Base-by-base conservation (phyloP, 2,329 filamentous ascomycete species). In the Thelonectria rubi region DNA sequence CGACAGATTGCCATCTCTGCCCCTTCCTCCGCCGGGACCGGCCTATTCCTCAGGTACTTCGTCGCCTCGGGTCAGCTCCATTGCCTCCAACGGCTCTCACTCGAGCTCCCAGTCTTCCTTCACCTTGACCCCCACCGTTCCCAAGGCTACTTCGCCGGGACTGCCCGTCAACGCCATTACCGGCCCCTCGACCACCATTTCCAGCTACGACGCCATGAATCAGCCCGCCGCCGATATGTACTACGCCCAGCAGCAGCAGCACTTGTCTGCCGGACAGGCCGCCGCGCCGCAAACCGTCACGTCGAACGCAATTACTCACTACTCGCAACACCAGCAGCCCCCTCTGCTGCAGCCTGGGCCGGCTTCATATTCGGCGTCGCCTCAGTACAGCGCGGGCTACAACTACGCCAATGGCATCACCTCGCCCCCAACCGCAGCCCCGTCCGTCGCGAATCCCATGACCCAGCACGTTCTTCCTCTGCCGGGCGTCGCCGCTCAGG, bases 201-300 rank as follows among this genome's bases (percentile, higher is more conserved):
- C 70, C 40, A 72, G 68, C 52, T 75, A 72, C 70, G 75, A 77
- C 75, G 80, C 82, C 78, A 97, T 97, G 94, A 97, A 97, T 81
- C 90, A 85, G 60, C 57, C 86, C 71, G 86, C 88, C 73, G 84
- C 88, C 69, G 94, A 97, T 72, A 91, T 96, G 89, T 95, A 97
- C 77, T 93, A 95, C 74, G 7, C 43, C 26, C 85, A 89, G 75
- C 82, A 86, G 72, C 91, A 95, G 75, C 82, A 86, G 72, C 91
- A 95, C 78, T 89, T 96, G 82, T 91, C 91, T 71, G 86, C 89
- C 68, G 90, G 89, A 63, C 91, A 92, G 75, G 84, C 88, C 62
- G 91, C 91, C 72, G 84, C 88, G 61, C 89, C 91, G 10, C 91
- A 93, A 75, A 88, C 91, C 20, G 91, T 91, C 47, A 90, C 92